A percentile compares a stretch with the other conserved stretches of the same genome.
These are phyloP conservation scores for Dunaliella primolecta DNA, from an alignment of 139 green algal genomes.

Conservation along the genomic window DNA sequence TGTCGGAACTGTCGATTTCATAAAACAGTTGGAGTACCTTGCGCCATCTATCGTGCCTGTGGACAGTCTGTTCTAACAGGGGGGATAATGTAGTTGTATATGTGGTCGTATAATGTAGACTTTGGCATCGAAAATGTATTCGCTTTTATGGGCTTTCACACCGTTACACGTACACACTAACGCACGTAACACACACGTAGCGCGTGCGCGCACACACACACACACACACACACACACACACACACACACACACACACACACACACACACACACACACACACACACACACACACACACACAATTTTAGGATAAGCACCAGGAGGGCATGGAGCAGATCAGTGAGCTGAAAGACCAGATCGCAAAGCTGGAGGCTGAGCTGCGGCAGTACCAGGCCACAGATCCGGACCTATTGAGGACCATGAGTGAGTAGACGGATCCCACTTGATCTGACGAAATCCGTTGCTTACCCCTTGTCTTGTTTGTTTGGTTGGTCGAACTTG, in stretches of 20 bases:
- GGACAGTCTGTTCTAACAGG: too few relatives aligned
- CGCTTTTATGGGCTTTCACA: too few relatives aligned
- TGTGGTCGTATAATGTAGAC: too few relatives aligned
- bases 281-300: neutral
- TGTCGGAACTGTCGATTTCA: too few relatives aligned
- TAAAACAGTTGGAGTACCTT: too few relatives aligned
- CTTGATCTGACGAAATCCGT: too few relatives aligned
- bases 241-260: neutral
- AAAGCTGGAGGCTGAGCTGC: conserved; percentile 38
- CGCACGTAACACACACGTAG: neutral
- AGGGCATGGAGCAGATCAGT: conserved; percentile 23
- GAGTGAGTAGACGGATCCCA: too few relatives aligned
- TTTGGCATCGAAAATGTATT: too few relatives aligned
- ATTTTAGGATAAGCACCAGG: neutral
- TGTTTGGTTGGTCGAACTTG: too few relatives aligned
- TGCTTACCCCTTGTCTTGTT: too few relatives aligned
- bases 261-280: neutral
- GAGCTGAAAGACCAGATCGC: conserved; percentile 32
- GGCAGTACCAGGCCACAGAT: conserved; percentile 59
- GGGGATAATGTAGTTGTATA: too few relatives aligned
- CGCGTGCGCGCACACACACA: neutral
- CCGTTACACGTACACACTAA: neutral
- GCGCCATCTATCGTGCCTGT: too few relatives aligned
- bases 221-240: neutral
- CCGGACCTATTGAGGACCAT: conserved; percentile 49